Evolutionary conservation across 192 early-diverging fungal species (phyloP), one percentile per base, ranked within the genome.

Genomic region (Geranomyces michiganensis): DNA sequence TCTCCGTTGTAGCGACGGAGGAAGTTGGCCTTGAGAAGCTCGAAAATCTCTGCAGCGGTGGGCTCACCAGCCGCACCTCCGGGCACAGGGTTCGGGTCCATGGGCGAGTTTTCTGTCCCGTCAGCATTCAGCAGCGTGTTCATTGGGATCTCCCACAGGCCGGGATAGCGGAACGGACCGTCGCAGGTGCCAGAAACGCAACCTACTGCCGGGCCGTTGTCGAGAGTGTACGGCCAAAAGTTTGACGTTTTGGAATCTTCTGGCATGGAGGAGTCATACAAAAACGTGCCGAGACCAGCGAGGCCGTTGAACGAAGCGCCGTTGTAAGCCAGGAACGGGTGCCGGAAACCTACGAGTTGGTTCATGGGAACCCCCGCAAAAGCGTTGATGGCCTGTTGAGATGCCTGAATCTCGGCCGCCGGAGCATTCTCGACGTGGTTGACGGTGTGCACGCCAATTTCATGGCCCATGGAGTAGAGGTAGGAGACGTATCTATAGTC

Each of bases 211-310:
- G 58, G 58, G 65, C 89, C 89, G 73, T 86, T 76, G 62, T 91
- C 89, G 22, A 88, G 69, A 5, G 89, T 91, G 70, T 90, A 91
- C 32, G 89, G 89, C 89, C 89, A 91, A 6, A 27, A 27, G 4
- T 9, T 29, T 17, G 58, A 60, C 15, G 58, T 7, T 4, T 19
- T 29, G 3, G 58, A 60, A 29, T 60, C 58, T 32, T 32, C 58
- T 9, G 58, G 58, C 58, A 60, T 60, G 31, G 77, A 75, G 21
- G 65, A 68, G 48, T 78, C 73, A 29, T 75, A 78, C 62, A 68
- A 14, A 56, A 73, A 71, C 17, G 58, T 60, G 29, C 58, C 58
- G 5, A 60, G 29, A 7, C 58, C 58, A 19, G 24, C 24, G 27
- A 60, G 31, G 2, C 29, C 31, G 31, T 49, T 46, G 46, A 72